phyloP scores from a whole-genome alignment of 2,329 filamentous ascomycete species.

The Fusarium metavorans region DNA sequence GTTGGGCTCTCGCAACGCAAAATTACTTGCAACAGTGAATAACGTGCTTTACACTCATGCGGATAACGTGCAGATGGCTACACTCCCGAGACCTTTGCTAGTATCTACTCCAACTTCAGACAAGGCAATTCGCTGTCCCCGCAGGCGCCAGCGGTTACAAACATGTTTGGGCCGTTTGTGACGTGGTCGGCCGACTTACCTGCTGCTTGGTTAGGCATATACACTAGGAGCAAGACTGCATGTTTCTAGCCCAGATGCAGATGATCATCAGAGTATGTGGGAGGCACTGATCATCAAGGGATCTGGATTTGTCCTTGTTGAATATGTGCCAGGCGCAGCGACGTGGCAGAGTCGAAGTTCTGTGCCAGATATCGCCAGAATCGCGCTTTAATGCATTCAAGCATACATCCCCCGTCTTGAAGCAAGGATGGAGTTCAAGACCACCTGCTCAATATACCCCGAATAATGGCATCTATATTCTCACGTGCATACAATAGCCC shows the following conservation, averaged over 20 bases:
- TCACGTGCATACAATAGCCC: neutral
- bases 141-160: neutral
- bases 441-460: neutral
- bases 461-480: neutral
- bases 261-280: neutral
- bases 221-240: neutral
- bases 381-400: neutral
- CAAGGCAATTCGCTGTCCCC: neutral
- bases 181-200: neutral
- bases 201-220: neutral
- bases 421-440: neutral
- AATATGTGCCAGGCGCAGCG: neutral
- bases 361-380: neutral
- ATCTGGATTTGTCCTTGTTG: neutral
- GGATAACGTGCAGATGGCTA: neutral
- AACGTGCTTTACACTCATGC: neutral
- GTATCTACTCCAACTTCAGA: neutral
- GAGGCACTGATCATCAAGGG: neutral
- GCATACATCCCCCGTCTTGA: neutral
- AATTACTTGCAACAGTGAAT: neutral
- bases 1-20: neutral
- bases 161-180: neutral
- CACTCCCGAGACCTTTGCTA: neutral
- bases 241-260: neutral
- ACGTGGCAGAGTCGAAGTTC: neutral